Evolutionary conservation across 225 moss, liverwort and hornwort species (phyloP), one percentile per base, ranked within the genome.

Genomic region (Antitrichia curtipendula): DNA sequence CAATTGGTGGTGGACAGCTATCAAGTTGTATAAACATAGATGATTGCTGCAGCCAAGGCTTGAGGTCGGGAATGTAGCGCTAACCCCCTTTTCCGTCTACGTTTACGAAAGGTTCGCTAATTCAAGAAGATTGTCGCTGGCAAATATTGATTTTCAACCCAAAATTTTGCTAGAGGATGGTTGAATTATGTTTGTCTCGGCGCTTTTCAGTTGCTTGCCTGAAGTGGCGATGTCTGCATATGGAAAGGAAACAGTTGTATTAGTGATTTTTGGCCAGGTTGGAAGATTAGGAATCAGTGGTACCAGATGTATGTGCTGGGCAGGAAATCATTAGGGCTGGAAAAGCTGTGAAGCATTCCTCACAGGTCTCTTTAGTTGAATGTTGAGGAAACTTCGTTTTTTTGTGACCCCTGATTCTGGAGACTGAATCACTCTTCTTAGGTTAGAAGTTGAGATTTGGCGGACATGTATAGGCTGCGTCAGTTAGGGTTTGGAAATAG

Each of bases 1-100:
- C 96, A 97, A 92, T 87, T 97, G 94, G 94, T 97, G 86, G 96
- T 96, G 78, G 96, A 97, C 80, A 97, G 93, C 88, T 99, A 96
- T 86, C 95, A 96, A 95, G 97, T 96, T 90, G 94, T 97, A 70
- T 99, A 90, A 78, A 59, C 79, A 80, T 82, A 52, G 82, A 83
- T 80, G 81, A 70, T 21, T 40, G 56, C 89, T 40, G 81, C 78
- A 80, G 78, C 7, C 50, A 82, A 85, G 81, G 60, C 66, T 76
- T 75, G 72, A 85, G 78, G 64, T n/a, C 80, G 57, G 89, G 89
- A 70, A 50, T 52, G 50, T 85, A 74, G 80, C 57, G 57, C 80
- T 40, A 53, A 64, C 16, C 74, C 74, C 69, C 68, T 82, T 82
- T 78, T 60, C 75, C 17, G 43, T 74, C 61, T 57, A 60, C 43